Evolutionary conservation across 352 stramenopile genomes (phyloP).

Genomic region (Plasmopara muralis): DNA sequence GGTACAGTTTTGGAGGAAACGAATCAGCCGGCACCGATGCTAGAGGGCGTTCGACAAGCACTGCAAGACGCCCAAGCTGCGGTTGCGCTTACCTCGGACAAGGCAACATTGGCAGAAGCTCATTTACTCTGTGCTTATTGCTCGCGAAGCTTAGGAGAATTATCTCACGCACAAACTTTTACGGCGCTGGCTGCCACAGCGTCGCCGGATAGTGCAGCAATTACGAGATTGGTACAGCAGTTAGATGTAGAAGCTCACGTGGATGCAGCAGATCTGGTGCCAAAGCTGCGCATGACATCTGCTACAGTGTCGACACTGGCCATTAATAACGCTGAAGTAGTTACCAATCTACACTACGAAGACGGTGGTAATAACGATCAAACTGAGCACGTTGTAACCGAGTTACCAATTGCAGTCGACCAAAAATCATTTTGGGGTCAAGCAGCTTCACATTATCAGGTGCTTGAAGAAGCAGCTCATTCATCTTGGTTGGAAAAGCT

Average conservation of each 20-base stretch:
- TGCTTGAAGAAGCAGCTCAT: constrained; percentile 20
- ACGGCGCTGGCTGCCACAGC: constrained; percentile 19
- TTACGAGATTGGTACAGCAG: constrained; percentile 29
- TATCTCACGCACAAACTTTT: constrained; percentile 25
- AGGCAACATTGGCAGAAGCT: constrained; percentile 19
- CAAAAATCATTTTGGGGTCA: constrained; percentile 19
- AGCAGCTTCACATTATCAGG: constrained; percentile 14
- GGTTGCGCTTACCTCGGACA: constrained; percentile 16
- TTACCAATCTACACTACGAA: constrained; percentile 6
- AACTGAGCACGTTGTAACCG: constrained; percentile 4
- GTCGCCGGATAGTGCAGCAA: constrained; percentile 15
- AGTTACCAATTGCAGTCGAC: constrained; percentile 1
- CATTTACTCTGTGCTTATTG: constrained; percentile 36
- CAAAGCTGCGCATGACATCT: constrained; percentile 16
- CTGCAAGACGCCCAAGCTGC: constrained; percentile 35
- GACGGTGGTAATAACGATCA: constrained; percentile 28
- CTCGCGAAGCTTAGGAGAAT: constrained; percentile 32
- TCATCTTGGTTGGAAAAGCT: constrained; percentile 32
- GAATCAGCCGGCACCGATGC: constrained; percentile 16
- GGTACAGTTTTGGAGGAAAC: constrained; percentile 5
- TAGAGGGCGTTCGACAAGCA: constrained; percentile 36
- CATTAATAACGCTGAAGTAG: not conserved
- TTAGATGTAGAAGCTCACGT: constrained; percentile 25
- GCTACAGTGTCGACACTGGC: constrained; percentile 5
- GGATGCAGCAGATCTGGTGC: constrained; percentile 6